phyloP scores from a whole-genome alignment of 1,284 basidiomycete genomes.

The Ceratobasidium theobromae region DNA sequence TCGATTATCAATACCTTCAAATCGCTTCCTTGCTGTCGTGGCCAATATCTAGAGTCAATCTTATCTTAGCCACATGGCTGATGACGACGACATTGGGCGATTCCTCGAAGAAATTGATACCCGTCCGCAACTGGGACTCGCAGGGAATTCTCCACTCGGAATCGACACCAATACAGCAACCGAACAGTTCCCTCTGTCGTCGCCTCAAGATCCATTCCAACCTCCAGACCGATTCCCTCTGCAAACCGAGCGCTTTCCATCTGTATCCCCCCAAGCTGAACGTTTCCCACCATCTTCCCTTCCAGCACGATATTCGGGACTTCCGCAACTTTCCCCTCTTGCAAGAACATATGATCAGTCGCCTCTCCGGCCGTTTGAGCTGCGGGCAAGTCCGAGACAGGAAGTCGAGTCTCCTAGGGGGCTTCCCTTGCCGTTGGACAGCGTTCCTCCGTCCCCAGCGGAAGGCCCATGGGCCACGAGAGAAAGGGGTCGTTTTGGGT shows the following conservation, averaged over 20 bases:
- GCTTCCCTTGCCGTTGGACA: conserved; percentile 13
- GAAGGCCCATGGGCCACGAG: conserved; percentile 18
- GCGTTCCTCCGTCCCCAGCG: conserved; percentile 23
- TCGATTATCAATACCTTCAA: neutral
- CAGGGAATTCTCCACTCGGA: conserved; percentile 2
- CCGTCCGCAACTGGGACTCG: conserved; percentile 13
- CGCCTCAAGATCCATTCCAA: too few species aligned
- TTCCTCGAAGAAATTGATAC: conserved; percentile 1
- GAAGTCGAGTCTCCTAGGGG: neutral
- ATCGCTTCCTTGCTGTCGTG: neutral
- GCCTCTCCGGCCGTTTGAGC: neutral
- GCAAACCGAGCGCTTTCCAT: neutral
- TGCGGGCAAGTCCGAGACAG: neutral
- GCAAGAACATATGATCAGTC: neutral
- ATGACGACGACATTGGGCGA: conserved; percentile 5
- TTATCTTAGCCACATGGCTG: conserved; percentile 2
- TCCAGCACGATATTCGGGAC: neutral
- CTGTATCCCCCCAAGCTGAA: conserved; percentile 1
- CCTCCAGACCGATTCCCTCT: conserved; percentile 1
- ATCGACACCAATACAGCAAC: neutral
- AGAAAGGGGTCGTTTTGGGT: neutral
- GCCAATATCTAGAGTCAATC: conserved; percentile 19
- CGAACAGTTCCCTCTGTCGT: neutral
- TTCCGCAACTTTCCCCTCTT: conserved; percentile 11
- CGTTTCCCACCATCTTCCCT: conserved; percentile 26